Conservation (phyloP, 768 basidiomycete genomes). For the Hericium rajendrae region DNA sequence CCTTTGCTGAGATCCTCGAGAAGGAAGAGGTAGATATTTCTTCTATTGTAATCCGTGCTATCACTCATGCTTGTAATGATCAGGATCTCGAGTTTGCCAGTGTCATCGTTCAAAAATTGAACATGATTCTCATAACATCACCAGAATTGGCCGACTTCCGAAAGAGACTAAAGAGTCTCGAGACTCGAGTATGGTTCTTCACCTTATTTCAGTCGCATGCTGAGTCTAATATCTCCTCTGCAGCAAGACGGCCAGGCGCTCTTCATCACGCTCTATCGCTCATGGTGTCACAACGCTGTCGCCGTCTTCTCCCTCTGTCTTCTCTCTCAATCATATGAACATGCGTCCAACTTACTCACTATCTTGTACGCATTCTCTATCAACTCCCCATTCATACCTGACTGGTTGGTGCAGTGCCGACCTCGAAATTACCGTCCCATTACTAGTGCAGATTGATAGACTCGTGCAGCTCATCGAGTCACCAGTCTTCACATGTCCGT, state of each 20-base stretch:
- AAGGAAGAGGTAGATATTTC: conserved; percentile 73
- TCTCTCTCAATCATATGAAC: conserved; percentile 96
- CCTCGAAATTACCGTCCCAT: conserved; percentile 88
- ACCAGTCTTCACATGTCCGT: conserved; percentile 92
- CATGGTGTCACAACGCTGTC: conserved; percentile 98
- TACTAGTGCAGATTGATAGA: conserved; percentile 95
- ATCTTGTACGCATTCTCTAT: conserved; percentile 64
- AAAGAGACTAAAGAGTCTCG: conserved; percentile 83
- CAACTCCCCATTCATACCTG: neutral
- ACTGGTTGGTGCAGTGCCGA: conserved; percentile 57
- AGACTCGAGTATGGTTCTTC: conserved; percentile 65
- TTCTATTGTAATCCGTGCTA: neutral
- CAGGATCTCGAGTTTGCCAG: conserved; percentile 97
- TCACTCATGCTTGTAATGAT: neutral
- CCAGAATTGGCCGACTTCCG: conserved; percentile 94
- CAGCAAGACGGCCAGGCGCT: conserved; percentile 94
- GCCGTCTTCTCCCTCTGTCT: conserved; percentile 94
- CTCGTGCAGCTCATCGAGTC: conserved; percentile 97
- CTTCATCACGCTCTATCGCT: conserved; percentile 88
- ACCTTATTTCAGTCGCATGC: neutral
- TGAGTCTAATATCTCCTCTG: neutral
- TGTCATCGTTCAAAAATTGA: conserved; percentile 95
- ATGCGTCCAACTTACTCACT: conserved; percentile 90
- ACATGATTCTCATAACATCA: conserved; percentile 92
- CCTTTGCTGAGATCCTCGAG: conserved; percentile 94